phyloP scores from a whole-genome alignment of 306 rosid species.

The Dalbergia cultrata region DNA sequence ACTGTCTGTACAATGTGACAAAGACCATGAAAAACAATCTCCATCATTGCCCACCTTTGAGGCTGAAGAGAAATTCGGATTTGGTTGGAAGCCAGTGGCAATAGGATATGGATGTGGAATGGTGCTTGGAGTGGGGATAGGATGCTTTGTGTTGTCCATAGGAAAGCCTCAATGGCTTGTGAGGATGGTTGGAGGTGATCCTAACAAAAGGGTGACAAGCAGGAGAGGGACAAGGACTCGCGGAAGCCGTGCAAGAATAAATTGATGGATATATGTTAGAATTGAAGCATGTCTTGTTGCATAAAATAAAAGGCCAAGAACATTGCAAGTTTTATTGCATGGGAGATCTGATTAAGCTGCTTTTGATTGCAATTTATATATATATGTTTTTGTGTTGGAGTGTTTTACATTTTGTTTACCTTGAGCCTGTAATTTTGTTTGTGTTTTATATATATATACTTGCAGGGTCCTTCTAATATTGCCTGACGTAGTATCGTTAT shows the following conservation, averaged over 20 bases:
- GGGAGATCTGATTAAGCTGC: no score
- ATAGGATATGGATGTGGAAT: conserved; percentile 47
- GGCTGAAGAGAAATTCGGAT: neutral
- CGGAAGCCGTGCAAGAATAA: neutral
- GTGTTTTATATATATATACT: no score
- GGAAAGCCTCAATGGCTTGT: conserved; percentile 10
- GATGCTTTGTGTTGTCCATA: conserved; percentile 4
- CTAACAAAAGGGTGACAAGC: neutral
- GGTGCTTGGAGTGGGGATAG: conserved; percentile 24
- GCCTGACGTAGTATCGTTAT: no score
- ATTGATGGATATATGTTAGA: neutral
- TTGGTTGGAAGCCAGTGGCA: conserved; percentile 41
- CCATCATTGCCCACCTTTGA: neutral
- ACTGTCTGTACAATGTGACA: neutral
- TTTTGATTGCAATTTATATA: no score
- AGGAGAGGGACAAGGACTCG: neutral
- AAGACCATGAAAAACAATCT: neutral
- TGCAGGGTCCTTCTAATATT: no score
- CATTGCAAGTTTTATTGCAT: no score
- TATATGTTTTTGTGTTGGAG: no score
- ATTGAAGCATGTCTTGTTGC: neutral
- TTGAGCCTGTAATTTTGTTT: no score
- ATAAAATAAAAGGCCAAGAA: no score
- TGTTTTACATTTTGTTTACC: no score
- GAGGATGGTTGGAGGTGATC: neutral